Percentiles rank a stretch among this genome's conserved stretches.
These are phyloP conservation scores for Triticum monococcum DNA, from an alignment of 176 grass and related monocot species.

Conservation along the genomic window DNA sequence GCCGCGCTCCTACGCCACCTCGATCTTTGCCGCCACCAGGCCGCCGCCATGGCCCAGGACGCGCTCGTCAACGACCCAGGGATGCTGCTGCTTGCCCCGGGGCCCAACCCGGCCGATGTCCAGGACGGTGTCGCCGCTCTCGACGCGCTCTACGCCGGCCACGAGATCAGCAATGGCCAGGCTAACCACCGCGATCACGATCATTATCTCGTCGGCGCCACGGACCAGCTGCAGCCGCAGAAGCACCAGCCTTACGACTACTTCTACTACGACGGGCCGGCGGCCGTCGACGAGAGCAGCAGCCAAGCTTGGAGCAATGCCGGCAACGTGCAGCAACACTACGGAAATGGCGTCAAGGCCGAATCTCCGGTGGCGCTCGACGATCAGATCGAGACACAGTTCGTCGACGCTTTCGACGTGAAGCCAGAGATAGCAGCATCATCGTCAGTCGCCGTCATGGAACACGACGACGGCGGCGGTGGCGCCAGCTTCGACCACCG, in stretches of 20 bases:
- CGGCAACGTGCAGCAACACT: background rate
- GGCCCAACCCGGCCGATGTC: background rate
- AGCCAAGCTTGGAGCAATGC: constrained; percentile 2
- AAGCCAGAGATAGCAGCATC: background rate
- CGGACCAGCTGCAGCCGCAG: background rate
- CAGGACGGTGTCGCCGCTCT: background rate
- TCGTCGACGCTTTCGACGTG: constrained; percentile 4
- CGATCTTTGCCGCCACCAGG: constrained; percentile 5
- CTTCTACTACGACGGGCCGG: constrained; percentile 26
- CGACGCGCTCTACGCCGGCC: constrained; percentile 23
- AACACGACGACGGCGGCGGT: background rate
- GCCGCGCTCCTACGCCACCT: background rate
- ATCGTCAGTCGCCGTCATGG: background rate
- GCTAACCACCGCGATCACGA: background rate
- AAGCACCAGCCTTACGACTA: constrained; percentile 26
- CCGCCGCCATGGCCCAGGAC: background rate
- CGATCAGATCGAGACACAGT: constrained; percentile 25
- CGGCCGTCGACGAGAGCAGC: background rate
- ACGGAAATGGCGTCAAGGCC: background rate
- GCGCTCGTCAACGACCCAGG: constrained; percentile 3
- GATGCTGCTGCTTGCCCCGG: background rate
- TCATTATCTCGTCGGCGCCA: background rate
- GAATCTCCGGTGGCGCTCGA: background rate
- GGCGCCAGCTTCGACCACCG: background rate
- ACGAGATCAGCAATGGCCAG: background rate